Evolutionary conservation across 208 protist species (phyloP), one percentile per base, ranked within the genome.

Genomic region (Trypanosoma rangeli): DNA sequence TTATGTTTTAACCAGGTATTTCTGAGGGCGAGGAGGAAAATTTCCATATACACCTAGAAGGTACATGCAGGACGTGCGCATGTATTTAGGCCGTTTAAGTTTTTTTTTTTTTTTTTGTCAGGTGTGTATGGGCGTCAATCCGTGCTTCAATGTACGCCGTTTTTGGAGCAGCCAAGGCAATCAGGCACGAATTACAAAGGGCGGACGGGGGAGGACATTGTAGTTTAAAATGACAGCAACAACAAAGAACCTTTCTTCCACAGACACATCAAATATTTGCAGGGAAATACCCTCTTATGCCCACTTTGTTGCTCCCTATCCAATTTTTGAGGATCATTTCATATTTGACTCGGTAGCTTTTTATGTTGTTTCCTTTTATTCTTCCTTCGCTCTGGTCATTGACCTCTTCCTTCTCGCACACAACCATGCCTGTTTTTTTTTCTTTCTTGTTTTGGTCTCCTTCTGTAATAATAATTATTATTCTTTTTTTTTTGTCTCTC

Each of bases 321-420:
- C 46, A 20, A 29, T 28, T 62, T 69, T 22, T 54, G 0, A 13
- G n/a, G 33, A 37, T 2, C 33, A 37, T 37, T 37, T 37, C 7
- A 37, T 37, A 9, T 7, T 37, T 37, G 33, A 37, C 4, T 37
- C 33, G 2, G 2, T 37, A 37, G 42, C 7, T 62, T 48, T 76
- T 52, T 76, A 33, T 49, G 46, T 61, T 39, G 18, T 63, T 56
- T 54, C 62, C 42, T 42, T 29, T 29, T 28, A 49, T 48, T 35
- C 50, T 49, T 44, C 61, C 16, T 62, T 33, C 37, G 31, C 28
- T 65, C 53, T 33, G 24, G 54, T n/a, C 5, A 26, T 26, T 46
- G 8, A 10, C 13, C 15, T 46, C 15, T 46, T 46, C 42, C 12
- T 18, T 9, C 42, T 3, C 8, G 8, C 42, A 46, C 8, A 46